Conservation (phyloP, 306 rosid genomes). For the Spatholobus suberectus region DNA sequence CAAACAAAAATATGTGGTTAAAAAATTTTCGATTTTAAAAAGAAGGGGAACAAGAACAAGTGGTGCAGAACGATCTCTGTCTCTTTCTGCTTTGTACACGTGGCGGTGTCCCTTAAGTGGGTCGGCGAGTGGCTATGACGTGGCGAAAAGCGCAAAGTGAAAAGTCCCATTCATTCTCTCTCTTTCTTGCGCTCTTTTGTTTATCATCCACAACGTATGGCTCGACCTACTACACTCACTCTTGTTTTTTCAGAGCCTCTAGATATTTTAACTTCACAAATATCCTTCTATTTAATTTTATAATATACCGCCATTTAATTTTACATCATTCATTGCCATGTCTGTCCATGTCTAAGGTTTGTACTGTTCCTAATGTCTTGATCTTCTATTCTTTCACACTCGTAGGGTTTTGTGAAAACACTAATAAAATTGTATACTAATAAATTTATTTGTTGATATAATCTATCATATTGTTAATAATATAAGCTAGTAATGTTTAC, state of each 20-base stretch:
- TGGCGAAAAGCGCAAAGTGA: conserved; percentile 43
- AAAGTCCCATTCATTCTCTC: not conserved
- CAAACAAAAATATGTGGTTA: conserved; percentile 13
- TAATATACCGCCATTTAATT: not conserved
- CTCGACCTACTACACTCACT: conserved; percentile 32
- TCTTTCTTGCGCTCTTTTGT: not conserved
- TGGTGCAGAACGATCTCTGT: conserved; percentile 6
- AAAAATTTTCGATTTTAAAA: not conserved
- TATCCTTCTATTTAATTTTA: conserved; percentile 2
- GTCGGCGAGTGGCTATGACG: conserved; percentile 54
- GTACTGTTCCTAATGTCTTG: not conserved
- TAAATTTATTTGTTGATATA: no score
- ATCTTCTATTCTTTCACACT: no score
- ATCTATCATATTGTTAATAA: no score
- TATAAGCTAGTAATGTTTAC: no score
- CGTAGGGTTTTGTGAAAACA: no score
- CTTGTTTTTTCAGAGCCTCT: not conserved
- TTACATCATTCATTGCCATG: not conserved
- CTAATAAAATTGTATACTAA: no score
- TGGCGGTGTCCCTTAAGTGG: not conserved
- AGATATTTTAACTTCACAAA: conserved; percentile 41
- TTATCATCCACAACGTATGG: conserved; percentile 34
- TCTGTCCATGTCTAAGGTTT: not conserved
- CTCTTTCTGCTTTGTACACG: not conserved
- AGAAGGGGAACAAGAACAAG: not conserved